Conservation (phyloP, 2,329 filamentous ascomycete species). For the Epicoccum sorghinum region DNA sequence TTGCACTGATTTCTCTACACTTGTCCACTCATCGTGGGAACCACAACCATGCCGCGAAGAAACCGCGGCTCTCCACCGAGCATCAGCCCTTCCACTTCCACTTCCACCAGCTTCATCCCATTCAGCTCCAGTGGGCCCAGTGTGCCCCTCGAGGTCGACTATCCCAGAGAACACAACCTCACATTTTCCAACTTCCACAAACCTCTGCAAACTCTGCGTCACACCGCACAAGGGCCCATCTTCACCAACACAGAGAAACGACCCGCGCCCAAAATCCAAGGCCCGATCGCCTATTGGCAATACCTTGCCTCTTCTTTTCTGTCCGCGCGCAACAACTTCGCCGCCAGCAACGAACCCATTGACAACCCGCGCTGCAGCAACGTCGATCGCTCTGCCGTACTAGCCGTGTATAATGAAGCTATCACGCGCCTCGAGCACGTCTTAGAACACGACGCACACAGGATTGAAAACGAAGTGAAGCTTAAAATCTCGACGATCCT, state of each 20-base stretch:
- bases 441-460: not conserved
- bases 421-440: not conserved
- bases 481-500: constrained; percentile 19
- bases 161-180: no score
- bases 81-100: no score
- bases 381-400: constrained; percentile 13
- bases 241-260: no score
- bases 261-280: no score
- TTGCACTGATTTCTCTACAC: no score
- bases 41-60: no score
- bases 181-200: not conserved
- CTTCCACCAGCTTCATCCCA: no score
- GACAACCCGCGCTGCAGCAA: constrained; percentile 1
- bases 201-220: not conserved
- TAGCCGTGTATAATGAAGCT: constrained; percentile 18
- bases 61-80: no score
- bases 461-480: constrained; percentile 11
- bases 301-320: not conserved
- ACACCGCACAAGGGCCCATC: no score
- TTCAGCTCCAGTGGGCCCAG: no score
- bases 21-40: no score
- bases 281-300: not conserved
- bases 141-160: no score
- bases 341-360: not conserved
- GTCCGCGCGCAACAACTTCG: constrained; percentile 5